phyloP scores from a whole-genome alignment of 2,329 filamentous ascomycete genomes.

The Arthrinium phaeospermum region DNA sequence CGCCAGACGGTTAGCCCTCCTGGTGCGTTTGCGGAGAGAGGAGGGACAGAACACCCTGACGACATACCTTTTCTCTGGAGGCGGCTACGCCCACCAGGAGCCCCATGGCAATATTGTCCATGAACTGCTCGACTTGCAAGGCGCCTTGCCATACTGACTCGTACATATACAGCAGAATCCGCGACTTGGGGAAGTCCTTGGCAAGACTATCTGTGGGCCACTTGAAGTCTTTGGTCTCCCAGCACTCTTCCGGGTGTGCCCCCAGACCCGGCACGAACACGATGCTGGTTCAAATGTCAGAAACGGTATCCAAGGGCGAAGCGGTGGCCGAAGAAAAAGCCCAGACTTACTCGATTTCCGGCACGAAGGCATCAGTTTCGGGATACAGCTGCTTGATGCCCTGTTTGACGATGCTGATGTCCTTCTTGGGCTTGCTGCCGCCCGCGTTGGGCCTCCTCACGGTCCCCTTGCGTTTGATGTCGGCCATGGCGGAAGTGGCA shows the following conservation, averaged over 20 bases:
- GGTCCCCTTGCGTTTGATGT: constrained; percentile 3
- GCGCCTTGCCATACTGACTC: constrained; percentile 48
- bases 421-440: constrained; percentile 37
- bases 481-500: not conserved
- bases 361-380: constrained; percentile 34
- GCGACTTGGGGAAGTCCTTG: constrained; percentile 46
- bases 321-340: not conserved
- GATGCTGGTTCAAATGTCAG: constrained; percentile 30
- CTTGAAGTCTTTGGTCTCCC: constrained; percentile 46
- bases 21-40: not conserved
- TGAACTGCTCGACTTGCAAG: constrained; percentile 48
- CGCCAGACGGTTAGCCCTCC: not conserved
- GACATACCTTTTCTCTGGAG: constrained; percentile 40
- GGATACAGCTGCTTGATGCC: constrained; percentile 47
- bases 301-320: not conserved
- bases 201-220: constrained; percentile 47
- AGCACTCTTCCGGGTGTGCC: constrained; percentile 46
- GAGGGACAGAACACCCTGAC: not conserved
- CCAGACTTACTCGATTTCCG: constrained; percentile 44
- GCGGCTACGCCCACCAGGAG: constrained; percentile 42
- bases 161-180: constrained; percentile 48
- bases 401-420: constrained; percentile 44
- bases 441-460: constrained; percentile 29
- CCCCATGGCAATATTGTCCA: constrained; percentile 45
- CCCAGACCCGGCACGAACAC: constrained; percentile 49